Evolutionary conservation across 2,329 filamentous ascomycete genomes (phyloP).

Genomic region (Aspergillus pseudoviridinutans): DNA sequence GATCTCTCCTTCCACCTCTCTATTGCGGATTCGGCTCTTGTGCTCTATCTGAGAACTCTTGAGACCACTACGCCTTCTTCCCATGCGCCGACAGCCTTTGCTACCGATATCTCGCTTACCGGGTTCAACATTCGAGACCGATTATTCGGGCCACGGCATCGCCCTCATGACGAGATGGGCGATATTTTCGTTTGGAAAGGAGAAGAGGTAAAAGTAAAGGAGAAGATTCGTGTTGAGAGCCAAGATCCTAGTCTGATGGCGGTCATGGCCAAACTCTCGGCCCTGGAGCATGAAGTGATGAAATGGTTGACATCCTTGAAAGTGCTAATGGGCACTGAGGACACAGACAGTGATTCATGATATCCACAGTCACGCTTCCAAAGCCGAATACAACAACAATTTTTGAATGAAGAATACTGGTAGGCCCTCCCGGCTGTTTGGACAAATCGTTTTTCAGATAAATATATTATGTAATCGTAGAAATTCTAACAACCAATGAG

Average conservation of each 20-base stretch:
- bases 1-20: conserved; percentile 69
- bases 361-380: background rate
- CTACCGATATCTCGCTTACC: conserved; percentile 59
- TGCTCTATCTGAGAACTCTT: conserved; percentile 66
- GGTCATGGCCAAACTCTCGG: conserved; percentile 75
- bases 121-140: conserved; percentile 58
- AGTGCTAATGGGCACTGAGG: conserved; percentile 69
- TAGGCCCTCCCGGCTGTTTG: background rate
- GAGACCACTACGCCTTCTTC: conserved; percentile 58
- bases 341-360: conserved; percentile 34
- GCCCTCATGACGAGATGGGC: conserved; percentile 77
- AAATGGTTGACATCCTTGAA: conserved; percentile 68
- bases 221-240: conserved; percentile 85
- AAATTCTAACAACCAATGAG: conserved; percentile 23
- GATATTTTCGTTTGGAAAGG: conserved; percentile 66
- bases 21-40: conserved; percentile 65
- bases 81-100: conserved; percentile 63
- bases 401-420: background rate
- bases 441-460: background rate
- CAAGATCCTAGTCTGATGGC: conserved; percentile 84
- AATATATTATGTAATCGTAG: conserved; percentile 12
- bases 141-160: conserved; percentile 48
- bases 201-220: conserved; percentile 75
- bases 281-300: conserved; percentile 68
- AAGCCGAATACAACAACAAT: background rate